A percentile compares a stretch with the other conserved stretches of the same genome.
Conservation (phyloP, 2,329 filamentous ascomycete genomes). For the Neofusicoccum kwambonambiense region DNA sequence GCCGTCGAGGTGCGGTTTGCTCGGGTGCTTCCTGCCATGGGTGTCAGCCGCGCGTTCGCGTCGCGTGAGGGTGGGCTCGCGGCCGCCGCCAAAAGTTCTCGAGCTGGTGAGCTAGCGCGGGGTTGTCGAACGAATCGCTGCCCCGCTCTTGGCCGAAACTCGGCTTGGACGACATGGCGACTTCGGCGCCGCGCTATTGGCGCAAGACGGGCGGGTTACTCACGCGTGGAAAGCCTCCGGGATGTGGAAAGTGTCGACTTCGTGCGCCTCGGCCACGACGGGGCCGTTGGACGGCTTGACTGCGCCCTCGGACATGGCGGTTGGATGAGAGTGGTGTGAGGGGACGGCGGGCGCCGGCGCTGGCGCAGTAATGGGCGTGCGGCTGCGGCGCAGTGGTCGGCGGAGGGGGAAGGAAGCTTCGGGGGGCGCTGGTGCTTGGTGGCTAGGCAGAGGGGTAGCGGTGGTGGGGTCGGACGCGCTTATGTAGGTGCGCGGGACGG, state of each 20-base stretch:
- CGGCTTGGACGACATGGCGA: neutral
- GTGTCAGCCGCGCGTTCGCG: slow-evolving; percentile 4
- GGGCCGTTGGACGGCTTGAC: slow-evolving; percentile 36
- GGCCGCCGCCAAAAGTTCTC: neutral
- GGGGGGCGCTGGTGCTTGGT: neutral
- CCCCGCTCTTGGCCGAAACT: slow-evolving; percentile 6
- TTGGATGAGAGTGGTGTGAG: neutral
- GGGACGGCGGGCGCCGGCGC: neutral
- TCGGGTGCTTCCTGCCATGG: slow-evolving; percentile 55
- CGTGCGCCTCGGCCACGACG: slow-evolving; percentile 72
- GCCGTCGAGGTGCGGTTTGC: slow-evolving; percentile 58
- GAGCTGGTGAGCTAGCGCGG: neutral
- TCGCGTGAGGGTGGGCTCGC: neutral
- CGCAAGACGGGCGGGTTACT: slow-evolving; percentile 22
- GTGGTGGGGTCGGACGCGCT: slow-evolving; percentile 1
- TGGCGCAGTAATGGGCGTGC: neutral
- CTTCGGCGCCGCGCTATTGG: neutral
- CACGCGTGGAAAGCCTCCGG: slow-evolving; percentile 50
- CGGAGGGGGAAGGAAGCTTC: neutral
- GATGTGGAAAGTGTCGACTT: slow-evolving; percentile 70
- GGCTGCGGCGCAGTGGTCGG: neutral
- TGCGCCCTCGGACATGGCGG: slow-evolving; percentile 46
- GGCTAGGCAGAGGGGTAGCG: neutral
- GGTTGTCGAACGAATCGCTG: neutral
- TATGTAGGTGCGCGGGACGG: neutral